Evolutionary conservation across 805 yeast species (phyloP), one percentile per base, ranked within the genome.

Genomic region (Pichia gijzeniarum): DNA sequence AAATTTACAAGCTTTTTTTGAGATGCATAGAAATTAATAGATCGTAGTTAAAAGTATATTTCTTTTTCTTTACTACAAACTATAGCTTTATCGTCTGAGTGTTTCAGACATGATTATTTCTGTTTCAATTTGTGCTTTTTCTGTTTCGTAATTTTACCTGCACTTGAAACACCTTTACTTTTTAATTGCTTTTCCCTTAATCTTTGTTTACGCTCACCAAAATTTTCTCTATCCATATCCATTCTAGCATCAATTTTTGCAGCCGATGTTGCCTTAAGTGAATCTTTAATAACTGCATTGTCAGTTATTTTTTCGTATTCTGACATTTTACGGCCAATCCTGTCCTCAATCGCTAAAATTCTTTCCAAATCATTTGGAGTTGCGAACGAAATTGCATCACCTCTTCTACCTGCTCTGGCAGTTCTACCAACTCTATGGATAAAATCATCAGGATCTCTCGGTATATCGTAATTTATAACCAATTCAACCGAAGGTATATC

Each of bases 331-430:
- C 77, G 74, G 38, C 79, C 81, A 35, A 88, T 84, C 53, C 97
- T 74, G 44, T 79, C 87, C 62, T 93, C 99, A 44, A 93, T 91
- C 6, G 91, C 82, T 50, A 84, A 76, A 5, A 93, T 74, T 56
- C 98, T 74, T 21, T 72, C 74, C 13, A 93, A 81, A 60, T 91
- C 99, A 48, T 83, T 79, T 56, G 90, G 96, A 1, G 95, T 79
- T 4, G 93, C 84, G 48, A 93, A 73, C 13, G 93, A 78, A 1
- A 93, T 70, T 6, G 95, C 76, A 51, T 80, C 87, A 67, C 99
- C 99, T 41, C 70, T 67, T 55, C 95, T 74, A 2, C 98, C 98
- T 2, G 98, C 98, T 76, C 99, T 85, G 9, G 98, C 99, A 30
- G 96, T 89, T 71, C 97, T 82, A 47, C 97, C 97, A 30, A 90